Conservation (phyloP, 148 eudicot species). For the Camellia granthamiana region DNA sequence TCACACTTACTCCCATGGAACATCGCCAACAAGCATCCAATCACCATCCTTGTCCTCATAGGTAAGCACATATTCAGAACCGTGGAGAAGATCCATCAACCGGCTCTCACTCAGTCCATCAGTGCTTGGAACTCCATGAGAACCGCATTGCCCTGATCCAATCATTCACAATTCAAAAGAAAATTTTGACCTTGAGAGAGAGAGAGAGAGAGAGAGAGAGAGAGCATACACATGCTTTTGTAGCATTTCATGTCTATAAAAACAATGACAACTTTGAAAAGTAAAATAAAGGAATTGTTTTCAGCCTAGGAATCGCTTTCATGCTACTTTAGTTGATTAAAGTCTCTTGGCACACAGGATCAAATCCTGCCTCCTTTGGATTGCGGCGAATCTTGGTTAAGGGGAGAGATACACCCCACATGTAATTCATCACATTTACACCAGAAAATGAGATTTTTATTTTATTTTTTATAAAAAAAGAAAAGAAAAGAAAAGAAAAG, state of each 20-base stretch:
- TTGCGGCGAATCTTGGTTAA: neutral
- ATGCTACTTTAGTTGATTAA: neutral
- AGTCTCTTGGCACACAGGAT: neutral
- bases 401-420: neutral
- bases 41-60: slow-evolving; percentile 74
- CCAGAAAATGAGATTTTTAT: neutral
- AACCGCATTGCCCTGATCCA: slow-evolving; percentile 43
- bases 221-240: neutral
- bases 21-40: slow-evolving; percentile 81
- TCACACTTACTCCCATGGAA: slow-evolving; percentile 71
- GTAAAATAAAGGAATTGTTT: neutral
- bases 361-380: neutral
- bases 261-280: neutral
- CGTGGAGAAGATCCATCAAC: slow-evolving; percentile 44
- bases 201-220: neutral
- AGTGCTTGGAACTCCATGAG: slow-evolving; percentile 37
- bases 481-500: too few species aligned
- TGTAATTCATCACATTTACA: neutral
- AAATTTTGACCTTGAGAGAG: neutral
- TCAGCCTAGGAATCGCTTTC: neutral
- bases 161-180: slow-evolving; percentile 6
- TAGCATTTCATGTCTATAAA: neutral
- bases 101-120: slow-evolving; percentile 42
- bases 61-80: slow-evolving; percentile 61
- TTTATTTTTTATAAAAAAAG: too few species aligned